phyloP scores from a whole-genome alignment of 2,329 filamentous ascomycete species.

The Fusarium illudens region DNA sequence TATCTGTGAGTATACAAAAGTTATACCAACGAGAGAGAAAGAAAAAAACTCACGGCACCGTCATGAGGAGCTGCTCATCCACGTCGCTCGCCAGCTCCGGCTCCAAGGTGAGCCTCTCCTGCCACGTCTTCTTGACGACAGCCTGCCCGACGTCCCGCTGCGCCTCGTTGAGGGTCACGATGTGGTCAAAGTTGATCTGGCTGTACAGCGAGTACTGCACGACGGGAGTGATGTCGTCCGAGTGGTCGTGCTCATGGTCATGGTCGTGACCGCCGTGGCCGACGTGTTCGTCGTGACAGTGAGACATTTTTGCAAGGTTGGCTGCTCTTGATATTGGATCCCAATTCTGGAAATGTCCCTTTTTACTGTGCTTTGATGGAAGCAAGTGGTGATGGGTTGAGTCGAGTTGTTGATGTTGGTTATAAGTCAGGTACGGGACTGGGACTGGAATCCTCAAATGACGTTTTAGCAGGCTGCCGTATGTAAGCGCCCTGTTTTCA shows the following conservation, averaged over 20 bases:
- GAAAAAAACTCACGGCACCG: conserved; percentile 74
- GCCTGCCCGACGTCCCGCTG: conserved; percentile 72
- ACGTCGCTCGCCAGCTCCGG: conserved; percentile 86
- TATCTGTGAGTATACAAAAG: neutral
- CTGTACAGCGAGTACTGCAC: conserved; percentile 91
- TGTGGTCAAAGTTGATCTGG: conserved; percentile 87
- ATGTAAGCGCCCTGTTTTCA: conserved; percentile 5
- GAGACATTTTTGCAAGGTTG: conserved; percentile 47
- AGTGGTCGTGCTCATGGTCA: conserved; percentile 79
- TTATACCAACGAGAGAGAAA: too few species aligned
- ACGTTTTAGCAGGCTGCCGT: conserved; percentile 30
- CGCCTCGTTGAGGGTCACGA: conserved; percentile 86
- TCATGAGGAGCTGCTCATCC: conserved; percentile 94
- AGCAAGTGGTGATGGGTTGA: neutral
- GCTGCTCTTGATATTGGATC: neutral
- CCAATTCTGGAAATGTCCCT: too few species aligned
- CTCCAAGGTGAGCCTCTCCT: conserved; percentile 73
- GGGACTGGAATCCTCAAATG: conserved; percentile 18
- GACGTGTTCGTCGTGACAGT: conserved; percentile 62
- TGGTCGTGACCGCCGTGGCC: conserved; percentile 64
- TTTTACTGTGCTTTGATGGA: neutral
- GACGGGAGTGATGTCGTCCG: conserved; percentile 90
- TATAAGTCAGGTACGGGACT: conserved; percentile 31
- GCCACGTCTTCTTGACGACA: conserved; percentile 91
- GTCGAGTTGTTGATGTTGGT: conserved; percentile 22